Evolutionary conservation across 2,329 filamentous ascomycete species (phyloP), one percentile per base, ranked within the genome.

Genomic region (Microcera coccophila): DNA sequence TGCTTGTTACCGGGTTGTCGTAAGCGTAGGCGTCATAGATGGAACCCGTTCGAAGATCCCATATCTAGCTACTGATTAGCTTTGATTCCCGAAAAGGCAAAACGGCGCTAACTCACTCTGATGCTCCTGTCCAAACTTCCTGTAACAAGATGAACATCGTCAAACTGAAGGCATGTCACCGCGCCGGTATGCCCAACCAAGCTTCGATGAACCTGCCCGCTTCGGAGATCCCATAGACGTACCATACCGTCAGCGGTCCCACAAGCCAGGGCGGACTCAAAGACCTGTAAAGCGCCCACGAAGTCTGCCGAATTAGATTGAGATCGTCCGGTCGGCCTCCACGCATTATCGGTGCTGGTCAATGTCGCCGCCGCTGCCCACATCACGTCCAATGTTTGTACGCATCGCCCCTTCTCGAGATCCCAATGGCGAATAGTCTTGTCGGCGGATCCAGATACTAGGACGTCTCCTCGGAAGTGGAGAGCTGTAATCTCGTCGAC

Each of bases 391-490:
- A 98, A 74, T 3, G 93, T 98, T 68, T 98, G 93, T 41, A 98
- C 87, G 65, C 93, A 97, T 37, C 93, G 85, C n/a, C 93, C 93
- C 64, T 90, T 96, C 58, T 91, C 87, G 38, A 98, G 76, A 71
- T 98, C 93, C 93, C 93, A 98, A 65, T 98, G 93, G 34, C 93
- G 84, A 42, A 98, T 74, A 1, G 93, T 98, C 75, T 98, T 98
- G 70, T 98, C 93, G 1, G 93, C 86, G 7, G 91, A 97, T 11
- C 93, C 93, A 2, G 93, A 98, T 22, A 98, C 90, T 14, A 98
- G 77, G 0, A 88, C 90, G 54, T 95, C 84, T 42, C 87, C 87
- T 46, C 83, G 79, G 69, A 98, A 95, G 67, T 97, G 85, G 18
- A 98, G 75, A 7, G 93, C 91, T 11, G 93, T 97, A 50, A 98